Base-by-base conservation (phyloP, 163 green algal species). In the Scenedesmus sp. region DNA sequence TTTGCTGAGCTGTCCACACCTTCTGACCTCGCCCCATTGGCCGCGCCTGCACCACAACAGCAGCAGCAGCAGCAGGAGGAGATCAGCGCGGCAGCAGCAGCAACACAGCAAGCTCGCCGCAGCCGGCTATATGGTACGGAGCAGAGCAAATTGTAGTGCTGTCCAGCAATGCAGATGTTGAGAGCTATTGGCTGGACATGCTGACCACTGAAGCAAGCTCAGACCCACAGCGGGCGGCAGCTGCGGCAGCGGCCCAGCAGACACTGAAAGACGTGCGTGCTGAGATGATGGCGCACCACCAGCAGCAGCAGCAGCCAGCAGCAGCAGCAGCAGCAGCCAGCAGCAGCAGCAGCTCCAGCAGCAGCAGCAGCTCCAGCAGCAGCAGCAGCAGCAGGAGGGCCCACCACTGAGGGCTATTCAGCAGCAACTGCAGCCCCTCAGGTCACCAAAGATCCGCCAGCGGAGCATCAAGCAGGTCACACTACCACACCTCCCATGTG, bases 261-360 rank as follows among this genome's bases (percentile, higher is more conserved):
- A 24, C 61, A 12, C 4, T 73, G 24, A 6, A 35, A 37, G 33
- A 76, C 2, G 65, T 76, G 7, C 65, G 65, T 2, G 65, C 65
- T 20, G 65, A 76, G 65, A 76, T 76, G 65, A 40, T 76, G 65
- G 12, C 12, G 24, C 65, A 76, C 65, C 65, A 76, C 30, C 65
- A 76, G 30, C 40, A 51, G 37, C 37, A 44, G 73, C n/a, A 44
- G 73, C 37, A 37, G 68, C 30, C 30, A 37, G 68, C 68, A 46
- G 40, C 73, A 43, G 30, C 73, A 20, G 73, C 72, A 43, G 37
- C 72, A 43, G 72, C 72, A 82, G 73, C 73, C 73, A 82, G 37
- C 49, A 56, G 49, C 15, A 56, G 12, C 49, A 56, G 49, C 49
- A 56, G 49, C 49, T 20, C 12, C 12, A 12, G 15, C 49, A 72